Evolutionary conservation across 441 rosid genomes (phyloP).

Genomic region (Gossypium trilobum): DNA sequence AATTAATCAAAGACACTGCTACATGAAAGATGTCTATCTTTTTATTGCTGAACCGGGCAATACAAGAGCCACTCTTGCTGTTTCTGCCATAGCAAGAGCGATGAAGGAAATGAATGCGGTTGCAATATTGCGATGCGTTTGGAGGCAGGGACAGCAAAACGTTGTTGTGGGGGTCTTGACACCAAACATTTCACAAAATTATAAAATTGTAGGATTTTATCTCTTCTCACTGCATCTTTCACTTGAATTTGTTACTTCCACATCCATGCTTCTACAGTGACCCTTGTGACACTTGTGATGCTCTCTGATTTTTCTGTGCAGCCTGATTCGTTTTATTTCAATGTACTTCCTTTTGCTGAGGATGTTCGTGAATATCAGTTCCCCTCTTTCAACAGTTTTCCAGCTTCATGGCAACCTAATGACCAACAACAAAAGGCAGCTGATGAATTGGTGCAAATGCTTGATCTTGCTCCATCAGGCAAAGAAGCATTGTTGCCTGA

Average conservation of each 20-base stretch:
- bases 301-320: slow-evolving; percentile 27
- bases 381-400: slow-evolving; percentile 66
- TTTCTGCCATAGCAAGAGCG: slow-evolving; percentile 88
- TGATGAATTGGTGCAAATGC: slow-evolving; percentile 72
- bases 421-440: slow-evolving; percentile 74
- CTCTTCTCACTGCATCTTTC: slow-evolving; percentile 5
- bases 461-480: slow-evolving; percentile 70
- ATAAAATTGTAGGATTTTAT: slow-evolving; percentile 46
- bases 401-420: slow-evolving; percentile 62
- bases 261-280: slow-evolving; percentile 11
- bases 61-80: slow-evolving; percentile 45
- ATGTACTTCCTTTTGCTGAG: slow-evolving; percentile 77
- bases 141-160: slow-evolving; percentile 76
- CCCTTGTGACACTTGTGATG: slow-evolving; percentile 10
- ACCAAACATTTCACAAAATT: slow-evolving; percentile 61
- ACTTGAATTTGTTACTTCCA: slow-evolving; percentile 9
- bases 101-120: slow-evolving; percentile 71
- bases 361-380: slow-evolving; percentile 89
- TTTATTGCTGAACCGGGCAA: slow-evolving; percentile 81
- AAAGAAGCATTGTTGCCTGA: slow-evolving; percentile 59
- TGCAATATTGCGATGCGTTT: slow-evolving; percentile 84
- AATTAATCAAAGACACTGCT: slow-evolving; percentile 54
- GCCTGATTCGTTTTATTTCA: slow-evolving; percentile 89
- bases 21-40: slow-evolving; percentile 80
- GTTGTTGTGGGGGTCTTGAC: slow-evolving; percentile 75